phyloP scores from a whole-genome alignment of 2,329 filamentous ascomycete genomes.

The Xylaria sp. region DNA sequence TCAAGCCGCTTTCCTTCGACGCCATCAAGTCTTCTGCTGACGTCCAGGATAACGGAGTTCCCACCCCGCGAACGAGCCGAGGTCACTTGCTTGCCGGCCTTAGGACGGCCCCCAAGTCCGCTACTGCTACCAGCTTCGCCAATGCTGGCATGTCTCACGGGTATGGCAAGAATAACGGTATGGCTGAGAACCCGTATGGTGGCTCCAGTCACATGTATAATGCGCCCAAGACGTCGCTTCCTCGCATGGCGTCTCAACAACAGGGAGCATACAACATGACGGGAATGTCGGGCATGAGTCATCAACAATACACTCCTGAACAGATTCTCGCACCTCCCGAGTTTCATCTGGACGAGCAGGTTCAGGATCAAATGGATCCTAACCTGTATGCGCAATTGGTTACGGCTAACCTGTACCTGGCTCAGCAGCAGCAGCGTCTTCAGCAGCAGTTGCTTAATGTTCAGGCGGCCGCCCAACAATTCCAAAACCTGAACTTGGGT shows the following conservation, averaged over 20 bases:
- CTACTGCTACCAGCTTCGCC: slow-evolving; percentile 76
- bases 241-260: slow-evolving; percentile 52
- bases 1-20: slow-evolving; percentile 89
- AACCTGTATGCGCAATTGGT: slow-evolving; percentile 88
- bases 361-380: slow-evolving; percentile 82
- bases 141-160: slow-evolving; percentile 53
- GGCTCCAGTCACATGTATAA: slow-evolving; percentile 57
- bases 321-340: slow-evolving; percentile 88
- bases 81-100: slow-evolving; percentile 94
- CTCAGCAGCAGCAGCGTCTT: slow-evolving; percentile 92
- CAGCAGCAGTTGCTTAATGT: slow-evolving; percentile 91
- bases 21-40: slow-evolving; percentile 75
- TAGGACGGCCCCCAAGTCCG: slow-evolving; percentile 91
- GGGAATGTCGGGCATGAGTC: slow-evolving; percentile 49
- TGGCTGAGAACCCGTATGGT: slow-evolving; percentile 58
- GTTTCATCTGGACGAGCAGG: slow-evolving; percentile 76
- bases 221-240: slow-evolving; percentile 68
- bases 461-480: slow-evolving; percentile 84
- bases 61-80: slow-evolving; percentile 91
- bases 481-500: slow-evolving; percentile 79
- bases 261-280: slow-evolving; percentile 48
- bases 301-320: slow-evolving; percentile 79
- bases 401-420: slow-evolving; percentile 90
- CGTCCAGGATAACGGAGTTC: slow-evolving; percentile 72
- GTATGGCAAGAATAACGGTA: slow-evolving; percentile 59